Conservation (phyloP, 2,329 filamentous ascomycete species). For the Colletotrichum euphorbiae region DNA sequence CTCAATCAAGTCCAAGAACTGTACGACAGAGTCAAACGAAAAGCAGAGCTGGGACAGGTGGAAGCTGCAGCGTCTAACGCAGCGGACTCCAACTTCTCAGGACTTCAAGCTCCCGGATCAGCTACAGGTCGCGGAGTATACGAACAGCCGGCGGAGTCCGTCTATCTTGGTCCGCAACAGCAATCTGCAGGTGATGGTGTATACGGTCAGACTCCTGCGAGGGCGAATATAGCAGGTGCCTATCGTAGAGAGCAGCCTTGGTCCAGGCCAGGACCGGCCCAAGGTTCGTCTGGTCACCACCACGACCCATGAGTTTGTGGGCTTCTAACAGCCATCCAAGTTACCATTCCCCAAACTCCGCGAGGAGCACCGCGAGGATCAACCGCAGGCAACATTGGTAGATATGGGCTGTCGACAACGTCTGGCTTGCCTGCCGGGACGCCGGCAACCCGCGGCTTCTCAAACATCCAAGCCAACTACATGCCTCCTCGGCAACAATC, state of each 20-base stretch:
- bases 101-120: background rate
- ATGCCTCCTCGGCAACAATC: conserved; percentile 3
- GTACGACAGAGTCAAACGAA: conserved; percentile 70
- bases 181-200: background rate
- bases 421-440: conserved; percentile 49
- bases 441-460: conserved; percentile 32
- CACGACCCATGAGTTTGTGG: background rate
- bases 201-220: background rate
- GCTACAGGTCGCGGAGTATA: background rate
- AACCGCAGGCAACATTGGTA: conserved; percentile 42
- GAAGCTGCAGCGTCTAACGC: conserved; percentile 64
- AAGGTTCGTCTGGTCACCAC: conserved; percentile 38
- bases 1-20: conserved; percentile 75
- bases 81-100: conserved; percentile 18
- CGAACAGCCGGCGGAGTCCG: conserved; percentile 10
- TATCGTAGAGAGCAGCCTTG: conserved; percentile 22
- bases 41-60: conserved; percentile 65
- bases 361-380: conserved; percentile 44
- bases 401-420: conserved; percentile 46
- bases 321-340: conserved; percentile 36
- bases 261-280: conserved; percentile 26
- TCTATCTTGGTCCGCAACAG: background rate
- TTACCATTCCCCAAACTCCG: conserved; percentile 48
- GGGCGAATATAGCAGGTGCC: too few species aligned
- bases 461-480: conserved; percentile 20